Evolutionary conservation across 2,329 filamentous ascomycete genomes (phyloP).

Genomic region (Pleurostoma richardsiae): DNA sequence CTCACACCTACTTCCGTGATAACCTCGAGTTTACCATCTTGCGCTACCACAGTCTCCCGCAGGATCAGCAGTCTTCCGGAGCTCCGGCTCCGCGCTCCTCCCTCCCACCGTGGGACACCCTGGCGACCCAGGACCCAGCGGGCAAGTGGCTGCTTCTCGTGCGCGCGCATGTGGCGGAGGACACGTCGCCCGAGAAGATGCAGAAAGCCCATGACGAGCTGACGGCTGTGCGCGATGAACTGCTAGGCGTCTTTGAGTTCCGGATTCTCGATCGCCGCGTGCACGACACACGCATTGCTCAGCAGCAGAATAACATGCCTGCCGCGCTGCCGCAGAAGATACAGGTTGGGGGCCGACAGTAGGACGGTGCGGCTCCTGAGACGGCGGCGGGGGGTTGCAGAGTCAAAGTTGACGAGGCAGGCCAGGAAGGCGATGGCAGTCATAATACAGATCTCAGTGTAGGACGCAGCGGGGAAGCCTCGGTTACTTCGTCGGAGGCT

Average conservation of each 20-base stretch:
- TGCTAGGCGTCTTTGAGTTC: slow-evolving; percentile 50
- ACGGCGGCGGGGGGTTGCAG: too few species aligned
- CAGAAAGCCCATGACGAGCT: slow-evolving; percentile 50
- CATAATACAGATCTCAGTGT: too few species aligned
- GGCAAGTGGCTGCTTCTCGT: slow-evolving; percentile 52
- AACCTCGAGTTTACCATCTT: slow-evolving; percentile 49
- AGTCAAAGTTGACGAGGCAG: too few species aligned
- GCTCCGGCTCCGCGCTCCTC: slow-evolving; percentile 22
- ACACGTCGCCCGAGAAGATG: slow-evolving; percentile 53
- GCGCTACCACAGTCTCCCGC: slow-evolving; percentile 37
- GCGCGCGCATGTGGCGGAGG: slow-evolving; percentile 48
- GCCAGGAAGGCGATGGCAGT: too few species aligned
- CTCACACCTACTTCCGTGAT: slow-evolving; percentile 47
- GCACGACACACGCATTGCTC: slow-evolving; percentile 43
- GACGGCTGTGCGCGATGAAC: slow-evolving; percentile 35
- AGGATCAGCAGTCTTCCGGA: slow-evolving; percentile 15
- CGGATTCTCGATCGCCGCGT: slow-evolving; percentile 44
- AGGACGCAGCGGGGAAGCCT: too few species aligned
- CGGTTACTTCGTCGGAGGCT: too few species aligned
- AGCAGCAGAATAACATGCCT: slow-evolving; percentile 1
- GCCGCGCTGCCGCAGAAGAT: neutral
- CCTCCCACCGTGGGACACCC: slow-evolving; percentile 40
- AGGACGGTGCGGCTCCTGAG: neutral
- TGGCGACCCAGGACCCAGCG: slow-evolving; percentile 41
- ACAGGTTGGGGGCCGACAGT: neutral